phyloP scores from a whole-genome alignment of 2,329 filamentous ascomycete species.

The Ceratocystis eucalypticola region DNA sequence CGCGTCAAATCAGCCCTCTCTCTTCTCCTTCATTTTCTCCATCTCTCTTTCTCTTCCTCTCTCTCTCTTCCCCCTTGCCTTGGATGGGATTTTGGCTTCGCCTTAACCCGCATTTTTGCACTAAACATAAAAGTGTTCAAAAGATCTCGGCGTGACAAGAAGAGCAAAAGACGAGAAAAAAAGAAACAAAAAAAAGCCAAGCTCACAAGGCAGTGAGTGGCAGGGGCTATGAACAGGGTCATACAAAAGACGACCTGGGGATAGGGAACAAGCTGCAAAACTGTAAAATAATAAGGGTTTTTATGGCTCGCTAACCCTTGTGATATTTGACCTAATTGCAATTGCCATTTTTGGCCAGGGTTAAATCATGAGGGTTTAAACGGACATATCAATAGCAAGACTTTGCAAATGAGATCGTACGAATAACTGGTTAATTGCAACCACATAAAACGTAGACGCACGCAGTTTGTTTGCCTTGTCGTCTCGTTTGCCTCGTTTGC shows the following conservation, averaged over 20 bases:
- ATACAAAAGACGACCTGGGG: neutral
- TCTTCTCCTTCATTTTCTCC: neutral
- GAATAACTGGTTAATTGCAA: too few relatives aligned
- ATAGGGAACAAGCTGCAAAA: neutral
- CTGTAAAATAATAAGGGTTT: neutral
- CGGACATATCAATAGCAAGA: too few relatives aligned
- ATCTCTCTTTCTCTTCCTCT: neutral
- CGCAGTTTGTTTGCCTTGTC: neutral
- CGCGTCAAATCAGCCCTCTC: neutral
- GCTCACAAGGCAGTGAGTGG: neutral
- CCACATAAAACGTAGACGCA: too few relatives aligned
- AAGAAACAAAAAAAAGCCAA: neutral
- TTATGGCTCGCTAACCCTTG: neutral
- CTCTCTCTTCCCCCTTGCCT: neutral
- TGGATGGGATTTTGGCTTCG: conserved; percentile 1
- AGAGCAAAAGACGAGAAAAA: neutral
- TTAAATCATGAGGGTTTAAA: too few relatives aligned
- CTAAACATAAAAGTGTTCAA: conserved; percentile 5
- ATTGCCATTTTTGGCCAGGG: too few relatives aligned
- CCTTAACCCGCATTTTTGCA: neutral
- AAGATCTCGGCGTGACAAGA: conserved; percentile 1
- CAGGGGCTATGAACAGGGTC: neutral
- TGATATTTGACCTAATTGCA: neutral
- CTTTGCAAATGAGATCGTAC: too few relatives aligned
- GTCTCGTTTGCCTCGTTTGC: neutral